Base-by-base conservation (phyloP, 2,329 filamentous ascomycete species). In the Massarina eburnea region DNA sequence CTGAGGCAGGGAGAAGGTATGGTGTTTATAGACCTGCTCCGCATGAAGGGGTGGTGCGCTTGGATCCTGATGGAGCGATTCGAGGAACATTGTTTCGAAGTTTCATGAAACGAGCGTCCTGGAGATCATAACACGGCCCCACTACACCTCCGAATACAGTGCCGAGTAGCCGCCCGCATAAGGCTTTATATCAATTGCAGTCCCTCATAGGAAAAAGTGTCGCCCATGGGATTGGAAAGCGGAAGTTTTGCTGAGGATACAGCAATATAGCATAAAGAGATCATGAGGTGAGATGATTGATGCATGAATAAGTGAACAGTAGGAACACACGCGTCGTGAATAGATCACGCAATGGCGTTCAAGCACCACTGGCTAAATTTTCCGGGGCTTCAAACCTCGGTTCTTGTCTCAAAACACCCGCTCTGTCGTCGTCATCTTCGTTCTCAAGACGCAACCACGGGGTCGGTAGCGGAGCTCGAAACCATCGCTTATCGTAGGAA, bases 51-150 rank as follows among this genome's bases (percentile, higher is more conserved):
- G 15, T 12, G 17, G 14, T 15, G 19, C 14, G 7, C 15, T 24
- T 18, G 27, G 15, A 24, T 4, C 27, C 22, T 18, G 2, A 35
- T 30, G 17, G 45, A 24, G 20, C 19, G 34, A 43, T 47, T 36
- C 21, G 49, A 47, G 24, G 40, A 41, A 45, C 33, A 24, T 52
- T 48, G 50, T 58, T 54, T 52, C 50, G 51, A 42, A 40, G 41
- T 33, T 39, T 39, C 10, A 17, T 57, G 55, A 61, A 59, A 59
- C 54, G 44, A 14, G 45, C 45, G 36, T 52, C 56, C 56, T 59
- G 58, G 49, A 49, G 51, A 61, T 59, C 56, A 59, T 59, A 52
- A 41, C 3, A 8, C 36, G 24, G 4, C 26, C 35, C 27, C 27
- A 30, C 33, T 36, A 43, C 33, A 34, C 39, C 37, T 30, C 39